Evolutionary conservation across 352 stramenopile species (phyloP).

Genomic region (Pythium vanterpoolii): DNA sequence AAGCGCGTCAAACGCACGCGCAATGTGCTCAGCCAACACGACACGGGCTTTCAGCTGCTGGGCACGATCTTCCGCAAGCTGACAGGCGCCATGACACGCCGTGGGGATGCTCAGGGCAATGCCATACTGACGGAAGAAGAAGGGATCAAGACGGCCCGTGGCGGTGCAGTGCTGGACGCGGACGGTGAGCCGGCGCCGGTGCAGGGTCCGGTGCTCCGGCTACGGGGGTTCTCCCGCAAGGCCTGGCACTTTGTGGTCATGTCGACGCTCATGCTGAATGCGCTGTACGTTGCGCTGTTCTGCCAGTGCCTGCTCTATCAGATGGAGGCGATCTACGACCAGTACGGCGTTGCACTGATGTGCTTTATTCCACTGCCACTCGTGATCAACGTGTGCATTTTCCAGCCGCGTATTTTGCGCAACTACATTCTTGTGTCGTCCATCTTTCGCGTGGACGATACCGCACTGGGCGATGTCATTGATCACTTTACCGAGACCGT

Average conservation of each 20-base stretch:
- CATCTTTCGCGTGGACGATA: conserved; percentile 24
- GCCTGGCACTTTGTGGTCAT: conserved; percentile 26
- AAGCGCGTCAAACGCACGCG: conserved; percentile 12
- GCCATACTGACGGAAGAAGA: neutral
- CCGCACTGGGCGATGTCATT: conserved; percentile 25
- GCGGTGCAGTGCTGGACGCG: neutral
- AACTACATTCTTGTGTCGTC: conserved; percentile 26
- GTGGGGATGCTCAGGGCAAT: neutral
- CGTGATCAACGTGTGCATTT: conserved; percentile 22
- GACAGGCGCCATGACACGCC: neutral
- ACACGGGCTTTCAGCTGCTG: conserved; percentile 27
- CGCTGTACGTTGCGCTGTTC: conserved; percentile 27
- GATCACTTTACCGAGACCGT: conserved; percentile 27
- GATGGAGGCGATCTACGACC: conserved; percentile 10
- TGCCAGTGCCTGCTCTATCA: conserved; percentile 28
- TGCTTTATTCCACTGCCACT: conserved; percentile 16
- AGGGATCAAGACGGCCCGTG: too few relatives aligned
- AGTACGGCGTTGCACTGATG: neutral
- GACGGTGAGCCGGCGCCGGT: neutral
- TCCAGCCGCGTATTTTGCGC: conserved; percentile 25
- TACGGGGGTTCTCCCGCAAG: conserved; percentile 24
- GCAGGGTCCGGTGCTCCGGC: neutral
- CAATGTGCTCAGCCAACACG: conserved; percentile 11
- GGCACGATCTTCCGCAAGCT: conserved; percentile 15
- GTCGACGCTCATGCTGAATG: conserved; percentile 25